Evolutionary conservation across 805 yeast species (phyloP).

Genomic region (Ogataea minuta): DNA sequence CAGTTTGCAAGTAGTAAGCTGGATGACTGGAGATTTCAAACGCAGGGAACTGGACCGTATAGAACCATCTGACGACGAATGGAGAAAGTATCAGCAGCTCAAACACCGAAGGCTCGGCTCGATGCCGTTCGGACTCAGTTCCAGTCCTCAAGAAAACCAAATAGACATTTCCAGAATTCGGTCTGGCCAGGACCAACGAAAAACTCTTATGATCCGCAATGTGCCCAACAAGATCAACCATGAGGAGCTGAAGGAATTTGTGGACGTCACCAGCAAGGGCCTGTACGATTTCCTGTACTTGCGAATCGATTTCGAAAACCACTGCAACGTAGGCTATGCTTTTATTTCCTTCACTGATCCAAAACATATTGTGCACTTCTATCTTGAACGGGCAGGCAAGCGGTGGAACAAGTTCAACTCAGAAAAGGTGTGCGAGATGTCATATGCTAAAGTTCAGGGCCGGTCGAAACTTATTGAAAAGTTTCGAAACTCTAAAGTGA

Average conservation of each 20-base stretch:
- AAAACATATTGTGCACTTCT: constrained; percentile 43
- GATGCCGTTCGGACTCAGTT: constrained; percentile 23
- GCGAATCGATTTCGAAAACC: constrained; percentile 50
- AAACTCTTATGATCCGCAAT: constrained; percentile 52
- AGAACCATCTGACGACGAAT: constrained; percentile 19
- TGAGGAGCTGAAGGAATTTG: constrained; percentile 42
- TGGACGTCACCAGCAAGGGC: constrained; percentile 43
- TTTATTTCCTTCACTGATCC: constrained; percentile 49
- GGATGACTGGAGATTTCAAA: constrained; percentile 19
- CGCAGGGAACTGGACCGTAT: neutral
- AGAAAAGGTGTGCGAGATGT: constrained; percentile 48
- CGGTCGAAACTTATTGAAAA: constrained; percentile 42
- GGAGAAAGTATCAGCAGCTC: constrained; percentile 24
- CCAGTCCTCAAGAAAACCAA: constrained; percentile 34
- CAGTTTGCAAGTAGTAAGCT: constrained; percentile 12
- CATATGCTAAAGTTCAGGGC: constrained; percentile 54
- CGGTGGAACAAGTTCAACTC: constrained; percentile 49
- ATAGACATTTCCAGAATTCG: constrained; percentile 41
- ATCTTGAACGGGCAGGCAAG: constrained; percentile 44
- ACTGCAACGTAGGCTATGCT: constrained; percentile 57
- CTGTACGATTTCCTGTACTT: constrained; percentile 42
- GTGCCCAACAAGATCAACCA: constrained; percentile 53
- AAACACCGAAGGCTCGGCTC: constrained; percentile 27
- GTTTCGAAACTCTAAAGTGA: constrained; percentile 49
- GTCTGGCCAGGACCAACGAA: constrained; percentile 42